These are phyloP conservation scores for Ophiostoma himal-ulmi DNA, from an alignment of 2,329 filamentous ascomycete species.

Conservation along the genomic window DNA sequence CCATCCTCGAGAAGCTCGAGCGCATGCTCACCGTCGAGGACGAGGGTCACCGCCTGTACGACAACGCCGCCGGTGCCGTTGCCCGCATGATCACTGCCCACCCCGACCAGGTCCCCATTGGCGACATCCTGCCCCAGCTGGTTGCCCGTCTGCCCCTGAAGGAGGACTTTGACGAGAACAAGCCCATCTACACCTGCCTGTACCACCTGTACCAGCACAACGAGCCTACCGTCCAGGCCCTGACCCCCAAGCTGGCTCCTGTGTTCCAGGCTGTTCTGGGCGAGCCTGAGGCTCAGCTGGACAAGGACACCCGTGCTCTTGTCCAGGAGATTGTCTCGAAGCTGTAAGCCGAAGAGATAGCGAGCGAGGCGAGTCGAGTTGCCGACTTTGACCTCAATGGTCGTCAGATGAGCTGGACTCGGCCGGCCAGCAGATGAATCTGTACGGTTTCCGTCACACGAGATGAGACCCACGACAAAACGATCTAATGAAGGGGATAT, in stretches of 20 bases:
- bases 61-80: constrained; percentile 89
- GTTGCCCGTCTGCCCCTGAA: constrained; percentile 76
- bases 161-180: constrained; percentile 95
- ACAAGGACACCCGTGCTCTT: constrained; percentile 61
- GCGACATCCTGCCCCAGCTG: constrained; percentile 74
- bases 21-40: constrained; percentile 71
- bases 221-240: constrained; percentile 62
- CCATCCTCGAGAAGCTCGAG: constrained; percentile 80
- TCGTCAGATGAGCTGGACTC: constrained; percentile 11
- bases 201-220: constrained; percentile 71
- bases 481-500: constrained; percentile 9
- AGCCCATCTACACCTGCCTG: constrained; percentile 85
- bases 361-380: not conserved
- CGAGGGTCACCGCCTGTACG: constrained; percentile 63
- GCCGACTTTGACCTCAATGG: not conserved
- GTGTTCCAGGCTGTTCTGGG: constrained; percentile 68
- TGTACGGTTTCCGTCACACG: not conserved
- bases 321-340: constrained; percentile 58
- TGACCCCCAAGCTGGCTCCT: constrained; percentile 63
- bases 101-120: constrained; percentile 72
- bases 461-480: not conserved
- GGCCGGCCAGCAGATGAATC: constrained; percentile 7
- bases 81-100: constrained; percentile 88
- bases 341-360: constrained; percentile 29
- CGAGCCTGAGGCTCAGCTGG: constrained; percentile 68